Base-by-base conservation (phyloP, 768 basidiomycete species). In the Lactarius indigo region DNA sequence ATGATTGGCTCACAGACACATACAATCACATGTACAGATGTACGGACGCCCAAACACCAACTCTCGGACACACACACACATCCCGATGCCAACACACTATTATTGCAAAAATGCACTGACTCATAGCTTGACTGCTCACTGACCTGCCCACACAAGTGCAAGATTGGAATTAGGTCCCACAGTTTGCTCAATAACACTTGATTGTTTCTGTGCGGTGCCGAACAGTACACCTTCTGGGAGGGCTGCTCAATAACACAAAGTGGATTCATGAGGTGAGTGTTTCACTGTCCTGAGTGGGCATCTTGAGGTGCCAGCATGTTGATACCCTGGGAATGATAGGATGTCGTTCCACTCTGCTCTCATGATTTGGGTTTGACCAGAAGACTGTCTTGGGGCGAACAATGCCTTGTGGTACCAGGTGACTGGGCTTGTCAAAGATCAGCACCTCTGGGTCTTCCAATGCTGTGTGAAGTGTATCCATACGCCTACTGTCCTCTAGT, bases 401-500 rank as follows among this genome's bases (percentile, higher is more conserved):
- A 78, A 96, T 64, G 87, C 88, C 66, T 73, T 79, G 6, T 79
- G 84, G 67, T 95, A 84, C 75, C 81, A 83, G 70, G 79, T 81
- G 20, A 84, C 82, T 1, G 85, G 84, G 26, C 77, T 94, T 17
- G 81, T 85, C 60, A 85, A 93, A 72, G 84, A 83, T 1, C 97
- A 96, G 96, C 84, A 94, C 35, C 76, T 87, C 18, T 98, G 96
- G 96, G 72, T 80, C 7, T 97, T 94, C 82, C 96, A 94, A 78
- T 91, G 91, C 65, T 96, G 94, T 79, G 94, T 92, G 0, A 86
- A 96, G 72, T 98, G 96, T 96, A 75, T 87, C 82, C 37, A 92
- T 91, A 71, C 39, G 84, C 64, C 26, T 10, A 33, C 28, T 20
- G 47, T 31, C n/a, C 44, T n/a, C 57, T 33, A 33, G 41, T 35